phyloP scores from a whole-genome alignment of 345 rosid genomes.

The Capsella bursapastoris region DNA sequence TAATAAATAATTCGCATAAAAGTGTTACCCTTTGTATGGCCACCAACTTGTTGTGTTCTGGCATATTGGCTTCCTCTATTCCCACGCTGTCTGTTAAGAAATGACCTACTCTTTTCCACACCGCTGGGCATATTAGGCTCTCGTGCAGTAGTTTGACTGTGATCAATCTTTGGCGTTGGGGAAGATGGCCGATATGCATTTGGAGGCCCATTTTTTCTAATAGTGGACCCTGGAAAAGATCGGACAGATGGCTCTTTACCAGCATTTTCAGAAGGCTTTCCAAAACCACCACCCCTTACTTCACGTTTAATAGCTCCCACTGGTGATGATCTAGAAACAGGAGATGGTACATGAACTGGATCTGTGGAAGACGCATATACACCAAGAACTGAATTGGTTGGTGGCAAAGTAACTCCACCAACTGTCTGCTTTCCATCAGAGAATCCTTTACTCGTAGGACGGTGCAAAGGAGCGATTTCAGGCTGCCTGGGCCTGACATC shows the following conservation, averaged over 20 bases:
- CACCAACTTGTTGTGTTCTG: constrained; percentile 38
- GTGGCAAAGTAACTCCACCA: constrained; percentile 39
- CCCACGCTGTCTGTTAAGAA: constrained; percentile 54
- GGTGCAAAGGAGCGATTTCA: constrained; percentile 6
- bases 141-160: constrained; percentile 50
- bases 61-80: constrained; percentile 32
- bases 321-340: constrained; percentile 73
- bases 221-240: constrained; percentile 55
- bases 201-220: constrained; percentile 56
- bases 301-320: constrained; percentile 95
- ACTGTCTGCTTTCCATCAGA: constrained; percentile 31
- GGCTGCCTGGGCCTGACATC: constrained; percentile 16
- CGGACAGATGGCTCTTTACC: constrained; percentile 50
- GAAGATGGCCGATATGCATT: constrained; percentile 62
- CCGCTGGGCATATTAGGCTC: constrained; percentile 50
- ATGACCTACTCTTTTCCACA: constrained; percentile 47
- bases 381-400: constrained; percentile 77
- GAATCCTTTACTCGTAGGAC: constrained; percentile 21
- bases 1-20: not conserved
- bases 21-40: constrained; percentile 32
- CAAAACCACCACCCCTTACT: constrained; percentile 80
- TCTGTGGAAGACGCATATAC: constrained; percentile 87
- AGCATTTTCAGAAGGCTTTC: constrained; percentile 60
- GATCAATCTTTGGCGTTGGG: constrained; percentile 62
- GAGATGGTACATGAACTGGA: constrained; percentile 97